These are phyloP conservation scores for Cercospora janseana DNA, from an alignment of 2,329 filamentous ascomycete genomes.

Conservation along the genomic window DNA sequence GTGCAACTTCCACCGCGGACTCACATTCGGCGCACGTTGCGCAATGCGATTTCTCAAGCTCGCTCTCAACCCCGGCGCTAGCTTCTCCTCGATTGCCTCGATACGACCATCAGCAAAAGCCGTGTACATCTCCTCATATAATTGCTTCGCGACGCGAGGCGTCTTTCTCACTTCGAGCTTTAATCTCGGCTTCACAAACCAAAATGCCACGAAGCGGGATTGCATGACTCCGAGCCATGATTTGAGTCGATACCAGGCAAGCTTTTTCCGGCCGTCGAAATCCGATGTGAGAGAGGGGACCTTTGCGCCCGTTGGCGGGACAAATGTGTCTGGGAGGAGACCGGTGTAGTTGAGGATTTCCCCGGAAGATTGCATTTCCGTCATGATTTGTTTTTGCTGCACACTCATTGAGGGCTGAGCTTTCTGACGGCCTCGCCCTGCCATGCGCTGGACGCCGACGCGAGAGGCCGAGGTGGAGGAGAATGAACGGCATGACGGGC, in stretches of 20 bases:
- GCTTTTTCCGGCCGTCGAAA: slow-evolving; percentile 4
- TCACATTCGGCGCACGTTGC: slow-evolving; percentile 39
- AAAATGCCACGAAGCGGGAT: slow-evolving; percentile 17
- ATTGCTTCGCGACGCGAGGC: slow-evolving; percentile 39
- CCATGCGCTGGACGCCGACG: slow-evolving; percentile 15
- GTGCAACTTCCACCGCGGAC: slow-evolving; percentile 34
- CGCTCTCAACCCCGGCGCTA: slow-evolving; percentile 27
- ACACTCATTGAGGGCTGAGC: slow-evolving; percentile 43
- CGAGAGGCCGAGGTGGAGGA: slow-evolving; percentile 17
- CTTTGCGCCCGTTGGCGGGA: slow-evolving; percentile 32
- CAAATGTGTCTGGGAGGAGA: slow-evolving; percentile 41
- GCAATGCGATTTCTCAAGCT: slow-evolving; percentile 37
- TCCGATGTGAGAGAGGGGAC: slow-evolving; percentile 26
- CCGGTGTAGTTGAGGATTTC: slow-evolving; percentile 44
- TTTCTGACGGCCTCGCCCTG: slow-evolving; percentile 22
- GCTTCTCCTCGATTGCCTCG: slow-evolving; percentile 21
- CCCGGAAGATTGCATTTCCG: slow-evolving; percentile 27
- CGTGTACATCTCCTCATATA: slow-evolving; percentile 50
- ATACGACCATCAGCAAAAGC: slow-evolving; percentile 47
- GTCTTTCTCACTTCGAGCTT: slow-evolving; percentile 37
- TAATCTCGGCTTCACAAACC: slow-evolving; percentile 18
- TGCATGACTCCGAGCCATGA: neutral
- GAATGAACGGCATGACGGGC: slow-evolving; percentile 23
- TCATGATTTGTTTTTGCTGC: slow-evolving; percentile 37
- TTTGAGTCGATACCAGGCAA: slow-evolving; percentile 14